A percentile compares a stretch with the other conserved stretches of the same genome.
Conservation (phyloP, 257 asterid species). For the Handroanthus guayacan region DNA sequence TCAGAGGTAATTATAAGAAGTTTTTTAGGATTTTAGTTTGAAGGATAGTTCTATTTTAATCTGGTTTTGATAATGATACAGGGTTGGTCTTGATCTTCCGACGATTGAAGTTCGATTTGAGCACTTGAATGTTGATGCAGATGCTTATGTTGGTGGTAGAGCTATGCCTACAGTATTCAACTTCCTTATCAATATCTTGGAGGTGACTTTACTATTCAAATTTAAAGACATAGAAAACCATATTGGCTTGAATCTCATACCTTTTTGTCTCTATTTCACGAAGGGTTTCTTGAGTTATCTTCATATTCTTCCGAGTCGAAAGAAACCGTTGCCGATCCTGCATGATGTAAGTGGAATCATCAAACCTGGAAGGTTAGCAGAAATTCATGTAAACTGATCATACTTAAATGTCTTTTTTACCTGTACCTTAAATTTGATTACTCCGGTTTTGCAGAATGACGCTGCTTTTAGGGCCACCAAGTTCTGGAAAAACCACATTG, state of each 20-base stretch:
- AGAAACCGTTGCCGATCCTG: conserved; percentile 78
- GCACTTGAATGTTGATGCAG: conserved; percentile 77
- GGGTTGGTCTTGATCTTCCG: conserved; percentile 86
- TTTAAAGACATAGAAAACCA: not conserved
- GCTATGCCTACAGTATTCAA: conserved; percentile 84
- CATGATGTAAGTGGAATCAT: conserved; percentile 79
- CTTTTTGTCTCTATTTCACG: not conserved
- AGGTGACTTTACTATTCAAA: conserved; percentile 58
- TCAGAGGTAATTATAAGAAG: conserved; percentile 57
- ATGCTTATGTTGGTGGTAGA: conserved; percentile 84
- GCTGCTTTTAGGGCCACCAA: conserved; percentile 89
- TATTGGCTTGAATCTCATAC: conserved; percentile 22
- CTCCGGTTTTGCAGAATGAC: conserved; percentile 63
- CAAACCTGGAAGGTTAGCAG: conserved; percentile 80
- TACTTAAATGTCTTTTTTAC: not conserved
- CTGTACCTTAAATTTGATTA: not conserved
- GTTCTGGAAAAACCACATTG: conserved; percentile 90
- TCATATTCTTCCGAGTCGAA: conserved; percentile 67
- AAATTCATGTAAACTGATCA: not conserved
- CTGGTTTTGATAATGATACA: conserved; percentile 35
- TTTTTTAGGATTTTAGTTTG: not conserved
- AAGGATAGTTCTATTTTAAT: not conserved
- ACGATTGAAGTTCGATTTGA: conserved; percentile 85
- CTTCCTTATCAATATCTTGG: conserved; percentile 65
- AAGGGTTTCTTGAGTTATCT: conserved; percentile 71